Base-by-base conservation (phyloP, 371 early-diverging fungal species). In the Parasitella parasitica region DNA sequence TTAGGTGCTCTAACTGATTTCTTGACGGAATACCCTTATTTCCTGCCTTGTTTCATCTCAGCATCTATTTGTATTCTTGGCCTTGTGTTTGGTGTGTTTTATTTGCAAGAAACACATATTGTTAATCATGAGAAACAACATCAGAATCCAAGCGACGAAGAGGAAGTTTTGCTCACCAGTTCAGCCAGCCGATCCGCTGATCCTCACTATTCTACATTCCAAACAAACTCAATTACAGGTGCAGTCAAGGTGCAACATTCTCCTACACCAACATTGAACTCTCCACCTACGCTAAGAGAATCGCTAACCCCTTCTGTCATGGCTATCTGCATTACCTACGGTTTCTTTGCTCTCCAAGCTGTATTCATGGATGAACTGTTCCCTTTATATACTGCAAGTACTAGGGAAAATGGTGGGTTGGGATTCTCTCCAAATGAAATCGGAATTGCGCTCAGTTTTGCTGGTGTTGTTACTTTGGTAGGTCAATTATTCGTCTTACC, bases 21-120 rank as follows among this genome's bases (percentile, higher is more conserved):
- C 41, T 82, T 95, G 37, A 72, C 68, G 4, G 63, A 70, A 6
- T 91, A 86, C 58, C 96, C 95, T 3, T 95, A 94, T 63, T 85
- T 93, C 48, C 80, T 97, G 8, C 97, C 97, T 0, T 95, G 95
- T 64, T 71, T 89, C 8, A 82, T 90, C 11, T 85, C 90, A 6
- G 79, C 90, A 2, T 53, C 67, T 6, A 78, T 94, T 5, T 80
- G 86, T 51, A 37, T 84, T 2, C 57, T 84, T 51, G 93, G 93
- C 6, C 81, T 87, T 20, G 52, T 87, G 0, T 70, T 90, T 22
- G 92, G 90, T 1, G 69, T 82, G 11, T 80, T 91, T 41, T 89
- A 73, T 54, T 71, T 95, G 32, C 85, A 93, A 39, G 97, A 96
- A 69, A 93, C 94, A 2, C 66, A 55, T n/a, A 26, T 43, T 12